Conservation (phyloP, 116 monocot species). For the Trichopus zeylanicus region DNA sequence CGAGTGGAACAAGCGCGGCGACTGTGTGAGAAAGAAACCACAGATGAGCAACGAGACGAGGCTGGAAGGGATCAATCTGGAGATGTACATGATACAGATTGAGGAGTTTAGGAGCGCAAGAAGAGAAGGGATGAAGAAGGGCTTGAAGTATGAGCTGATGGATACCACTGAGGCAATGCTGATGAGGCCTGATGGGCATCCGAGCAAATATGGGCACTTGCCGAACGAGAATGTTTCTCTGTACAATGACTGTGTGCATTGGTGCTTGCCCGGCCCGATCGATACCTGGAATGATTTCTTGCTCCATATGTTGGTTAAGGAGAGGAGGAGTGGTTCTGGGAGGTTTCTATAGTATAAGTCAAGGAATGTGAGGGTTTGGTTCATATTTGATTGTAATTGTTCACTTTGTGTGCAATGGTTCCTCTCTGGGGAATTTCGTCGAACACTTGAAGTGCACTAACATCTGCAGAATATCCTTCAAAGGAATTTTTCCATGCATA, state of each 20-base stretch:
- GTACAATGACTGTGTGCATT: constrained; percentile 35
- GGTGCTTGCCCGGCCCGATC: constrained; percentile 33
- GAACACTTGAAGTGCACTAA: no score
- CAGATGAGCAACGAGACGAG: constrained; percentile 9
- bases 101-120: constrained; percentile 1
- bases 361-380: no score
- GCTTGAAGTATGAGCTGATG: constrained; percentile 11
- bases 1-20: constrained; percentile 54
- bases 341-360: no score
- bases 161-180: constrained; percentile 37
- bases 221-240: neutral
- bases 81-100: neutral
- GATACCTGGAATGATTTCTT: constrained; percentile 27
- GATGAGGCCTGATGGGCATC: constrained; percentile 42
- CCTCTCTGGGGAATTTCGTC: no score
- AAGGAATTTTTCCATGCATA: no score
- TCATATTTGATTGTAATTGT: no score
- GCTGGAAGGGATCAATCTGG: neutral
- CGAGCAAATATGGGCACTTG: constrained; percentile 25
- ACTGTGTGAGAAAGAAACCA: constrained; percentile 47
- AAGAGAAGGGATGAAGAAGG: constrained; percentile 3
- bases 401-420: no score
- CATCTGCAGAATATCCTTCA: no score
- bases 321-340: neutral
- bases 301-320: constrained; percentile 9